Conservation (phyloP, 768 basidiomycete genomes). For the Tricholoma hemisulphureum region DNA sequence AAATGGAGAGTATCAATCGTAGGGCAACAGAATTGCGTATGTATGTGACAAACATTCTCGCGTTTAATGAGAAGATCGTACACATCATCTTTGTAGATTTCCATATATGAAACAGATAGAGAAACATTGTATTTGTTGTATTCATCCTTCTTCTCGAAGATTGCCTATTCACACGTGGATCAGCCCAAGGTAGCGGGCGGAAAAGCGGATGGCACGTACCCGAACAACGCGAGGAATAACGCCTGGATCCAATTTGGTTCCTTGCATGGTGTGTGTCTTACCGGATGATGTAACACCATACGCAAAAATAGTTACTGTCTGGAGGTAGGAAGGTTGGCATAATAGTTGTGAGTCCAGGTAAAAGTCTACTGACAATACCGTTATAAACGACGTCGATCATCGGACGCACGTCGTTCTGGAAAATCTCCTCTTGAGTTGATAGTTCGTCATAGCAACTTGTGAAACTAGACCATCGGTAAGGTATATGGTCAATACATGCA, state of each 20-base stretch:
- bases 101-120: constrained; percentile 73
- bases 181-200: not conserved
- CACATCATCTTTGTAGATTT: constrained; percentile 90
- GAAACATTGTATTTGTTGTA: constrained; percentile 43
- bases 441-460: constrained; percentile 72
- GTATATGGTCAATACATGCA: not conserved
- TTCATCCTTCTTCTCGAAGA: constrained; percentile 51
- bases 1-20: constrained; percentile 2
- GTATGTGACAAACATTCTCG: constrained; percentile 50
- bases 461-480: constrained; percentile 43
- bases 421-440: constrained; percentile 77
- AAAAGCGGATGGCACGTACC: constrained; percentile 37
- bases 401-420: constrained; percentile 70
- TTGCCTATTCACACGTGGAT: constrained; percentile 37
- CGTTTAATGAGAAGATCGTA: constrained; percentile 80
- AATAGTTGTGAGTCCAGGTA: not conserved
- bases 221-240: constrained; percentile 82
- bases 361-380: constrained; percentile 56
- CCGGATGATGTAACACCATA: constrained; percentile 92
- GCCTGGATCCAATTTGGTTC: constrained; percentile 67
- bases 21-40: not conserved
- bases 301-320: constrained; percentile 87
- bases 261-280: constrained; percentile 94
- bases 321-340: constrained; percentile 4
- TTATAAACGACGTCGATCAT: constrained; percentile 75